Conservation (phyloP, 495 filamentous ascomycete genomes). For the Annulohypoxylon bovei region DNA sequence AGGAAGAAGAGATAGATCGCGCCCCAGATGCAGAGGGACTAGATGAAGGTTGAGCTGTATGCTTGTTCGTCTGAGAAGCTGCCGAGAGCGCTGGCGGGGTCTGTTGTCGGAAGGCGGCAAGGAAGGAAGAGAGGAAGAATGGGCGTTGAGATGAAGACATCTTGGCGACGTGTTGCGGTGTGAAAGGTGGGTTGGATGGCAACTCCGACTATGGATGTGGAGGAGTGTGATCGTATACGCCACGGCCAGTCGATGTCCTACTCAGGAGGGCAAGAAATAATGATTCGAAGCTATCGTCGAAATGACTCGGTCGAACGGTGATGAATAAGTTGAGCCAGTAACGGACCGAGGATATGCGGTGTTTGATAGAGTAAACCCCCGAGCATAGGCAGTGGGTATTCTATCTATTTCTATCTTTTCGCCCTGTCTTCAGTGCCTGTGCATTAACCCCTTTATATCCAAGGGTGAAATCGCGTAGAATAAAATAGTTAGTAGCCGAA, state of each 20-base stretch:
- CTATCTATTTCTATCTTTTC: neutral
- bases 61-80: slow-evolving; percentile 56
- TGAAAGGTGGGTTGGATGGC: neutral
- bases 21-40: slow-evolving; percentile 46
- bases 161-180: slow-evolving; percentile 28
- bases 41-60: slow-evolving; percentile 46
- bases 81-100: slow-evolving; percentile 48
- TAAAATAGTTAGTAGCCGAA: slow-evolving; percentile 3
- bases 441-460: neutral
- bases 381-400: neutral
- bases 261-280: neutral
- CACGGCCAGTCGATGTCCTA: neutral
- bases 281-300: neutral
- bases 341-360: slow-evolving; percentile 15
- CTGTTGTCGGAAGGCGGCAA: slow-evolving; percentile 78
- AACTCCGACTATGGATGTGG: neutral
- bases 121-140: slow-evolving; percentile 83
- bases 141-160: slow-evolving; percentile 79
- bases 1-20: slow-evolving; percentile 54
- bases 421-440: neutral
- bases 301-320: slow-evolving; percentile 1
- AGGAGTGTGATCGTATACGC: neutral
- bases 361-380: neutral
- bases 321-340: neutral
- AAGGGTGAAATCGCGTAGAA: neutral